Evolutionary conservation across 2,329 filamentous ascomycete species (phyloP), one percentile per base, ranked within the genome.

Genomic region (Parastagonospora avenae): DNA sequence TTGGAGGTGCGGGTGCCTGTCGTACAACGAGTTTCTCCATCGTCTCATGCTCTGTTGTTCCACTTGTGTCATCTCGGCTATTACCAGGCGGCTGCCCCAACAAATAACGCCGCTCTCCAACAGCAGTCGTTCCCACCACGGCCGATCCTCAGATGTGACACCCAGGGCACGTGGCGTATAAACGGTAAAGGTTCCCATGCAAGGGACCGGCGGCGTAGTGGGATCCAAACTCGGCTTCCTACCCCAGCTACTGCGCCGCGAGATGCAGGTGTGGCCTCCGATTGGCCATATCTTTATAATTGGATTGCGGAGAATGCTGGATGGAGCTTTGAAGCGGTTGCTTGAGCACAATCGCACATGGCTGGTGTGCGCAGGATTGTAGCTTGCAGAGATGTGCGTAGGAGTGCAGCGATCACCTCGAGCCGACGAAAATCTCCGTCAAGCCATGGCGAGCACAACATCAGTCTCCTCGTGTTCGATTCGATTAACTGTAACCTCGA

Each of bases 11-110:
- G 47, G 38, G 45, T 63, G 48, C 50, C 57, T 50, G 52, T 61
- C 54, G 36, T 50, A 56, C 51, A 42, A 28, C 8, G 19, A 29
- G 27, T 55, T 59, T 48, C 48, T 44, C 51, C 41, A 41, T 42
- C 48, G 42, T 53, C 46, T 56, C 47, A 49, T 39, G 38, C 44
- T 52, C 47, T 51, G 48, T 19, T 59, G 55, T 54, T 38, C 38
- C 45, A 60, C 50, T 42, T 37, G 46, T 38, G 50, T 57, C 60
- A 63, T 64, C 47, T 67, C 65, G 65, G 65, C 57, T 70, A 65
- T 62, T 61, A 53, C 50, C 55, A 38, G 50, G 52, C 57, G 50
- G 42, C 57, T 48, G 42, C 35, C 48, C 54, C 58, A 63, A 57
- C 57, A 29, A 55, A 50, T 48, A 52, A 54, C 55, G 54, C 43